Base-by-base conservation (phyloP, 495 filamentous ascomycete species). In the Talaromyces stipitatus region DNA sequence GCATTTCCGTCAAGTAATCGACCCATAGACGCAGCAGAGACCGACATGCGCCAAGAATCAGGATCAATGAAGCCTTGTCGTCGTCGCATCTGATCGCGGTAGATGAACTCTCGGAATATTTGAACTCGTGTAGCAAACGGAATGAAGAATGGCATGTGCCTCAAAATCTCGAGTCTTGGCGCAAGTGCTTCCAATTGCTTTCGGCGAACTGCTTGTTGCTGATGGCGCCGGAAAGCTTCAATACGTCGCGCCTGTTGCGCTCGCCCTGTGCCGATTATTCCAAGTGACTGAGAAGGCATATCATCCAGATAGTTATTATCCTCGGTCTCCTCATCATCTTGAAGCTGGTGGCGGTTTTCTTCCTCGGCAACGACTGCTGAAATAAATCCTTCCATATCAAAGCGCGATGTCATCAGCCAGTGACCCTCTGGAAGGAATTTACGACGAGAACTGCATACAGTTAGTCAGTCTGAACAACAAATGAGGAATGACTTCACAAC, bases 131-230 rank as follows among this genome's bases (percentile, higher is more conserved):
- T 95, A 7, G 85, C 77, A 58, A 99, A 99, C 0, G 94, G 94
- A 54, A 97, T 95, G 61, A 92, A 88, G 64, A 97, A 99, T 0
- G 94, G 95, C 87, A 99, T 92, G 64, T 97, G 92, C 47, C 90
- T 85, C 28, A 99, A 72, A 12, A 99, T 89, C 70, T 97, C 91
- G 8, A 96, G 76, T 58, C 90, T 82, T 1, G 95, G 92, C 1
- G 87, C 88, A 30, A 95, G 84, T 22, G 84, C 76, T 22, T 90
- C 87, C 12, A 94, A 72, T 45, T 88, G 78, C 58, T 86, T 83
- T 50, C 84, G 79, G 6, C 85, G 76, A 12, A 82, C 82, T 20
- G 78, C 80, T 63, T 82, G 85, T 56, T 82, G 80, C 66, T 87
- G 86, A 50, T 81, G 75, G 27, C 78, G 74, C 58, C 80, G 78